These are phyloP conservation scores for Dendrocalamus latiflorus DNA, from an alignment of 202 grass and related monocot genomes.

Conservation along the genomic window DNA sequence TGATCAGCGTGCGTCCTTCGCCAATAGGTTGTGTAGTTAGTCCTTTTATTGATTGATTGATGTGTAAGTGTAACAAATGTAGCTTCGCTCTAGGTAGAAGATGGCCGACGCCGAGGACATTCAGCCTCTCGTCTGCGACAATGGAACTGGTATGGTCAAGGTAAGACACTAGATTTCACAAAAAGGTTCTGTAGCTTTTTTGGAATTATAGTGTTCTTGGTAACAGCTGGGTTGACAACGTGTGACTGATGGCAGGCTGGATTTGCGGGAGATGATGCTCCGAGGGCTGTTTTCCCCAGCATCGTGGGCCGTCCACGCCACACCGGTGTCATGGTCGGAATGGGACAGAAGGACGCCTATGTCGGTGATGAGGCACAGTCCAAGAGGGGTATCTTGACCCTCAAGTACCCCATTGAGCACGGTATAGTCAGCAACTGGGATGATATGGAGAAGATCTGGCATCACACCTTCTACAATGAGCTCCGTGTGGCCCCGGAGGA, in stretches of 20 bases:
- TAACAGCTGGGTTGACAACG: neutral
- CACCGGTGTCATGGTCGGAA: slow-evolving; percentile 91
- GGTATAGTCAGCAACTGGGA: slow-evolving; percentile 96
- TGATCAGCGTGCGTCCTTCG: neutral
- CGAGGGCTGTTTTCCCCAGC: slow-evolving; percentile 91
- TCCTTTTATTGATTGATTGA: neutral
- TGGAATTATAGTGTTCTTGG: neutral
- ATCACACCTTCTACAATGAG: too few species aligned
- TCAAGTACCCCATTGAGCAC: slow-evolving; percentile 96
- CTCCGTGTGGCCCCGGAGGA: too few species aligned
- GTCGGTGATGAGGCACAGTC: slow-evolving; percentile 93
- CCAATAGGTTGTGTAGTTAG: too few species aligned
- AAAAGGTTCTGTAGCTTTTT: neutral
- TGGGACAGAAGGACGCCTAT: slow-evolving; percentile 94
- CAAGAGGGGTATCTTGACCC: slow-evolving; percentile 92
- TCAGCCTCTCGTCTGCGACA: slow-evolving; percentile 91
- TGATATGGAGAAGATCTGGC: slow-evolving; percentile 99
- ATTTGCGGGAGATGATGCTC: slow-evolving; percentile 85
- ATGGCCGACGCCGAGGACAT: too few species aligned
- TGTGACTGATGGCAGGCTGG: slow-evolving; percentile 43
- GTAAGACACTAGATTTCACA: slow-evolving; percentile 32
- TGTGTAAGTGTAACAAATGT: slow-evolving; percentile 17
- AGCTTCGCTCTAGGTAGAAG: slow-evolving; percentile 33
- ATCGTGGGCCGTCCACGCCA: slow-evolving; percentile 86
- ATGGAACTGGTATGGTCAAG: slow-evolving; percentile 98